phyloP scores from a whole-genome alignment of 106 monocot genomes.

The Alisma plantagoaquatica region DNA sequence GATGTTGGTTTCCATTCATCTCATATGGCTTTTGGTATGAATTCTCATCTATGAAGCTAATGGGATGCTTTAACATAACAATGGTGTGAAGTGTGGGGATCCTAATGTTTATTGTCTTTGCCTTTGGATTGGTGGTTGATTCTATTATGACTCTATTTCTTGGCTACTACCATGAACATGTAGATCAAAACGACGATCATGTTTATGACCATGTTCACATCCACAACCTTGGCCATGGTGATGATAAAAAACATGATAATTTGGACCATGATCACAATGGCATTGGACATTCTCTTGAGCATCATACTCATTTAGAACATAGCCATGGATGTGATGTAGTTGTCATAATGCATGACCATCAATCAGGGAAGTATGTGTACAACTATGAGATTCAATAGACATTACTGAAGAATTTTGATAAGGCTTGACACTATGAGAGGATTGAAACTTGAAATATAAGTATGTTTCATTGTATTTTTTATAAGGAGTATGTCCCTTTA shows the following conservation, averaged over 20 bases:
- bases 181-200: not conserved
- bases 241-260: not conserved
- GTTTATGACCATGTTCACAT: not conserved
- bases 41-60: slow-evolving; percentile 12
- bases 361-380: not conserved
- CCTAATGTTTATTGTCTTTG: slow-evolving; percentile 7
- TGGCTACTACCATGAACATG: slow-evolving; percentile 18
- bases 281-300: slow-evolving; percentile 15
- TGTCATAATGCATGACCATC: slow-evolving; percentile 1
- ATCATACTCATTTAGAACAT: not conserved
- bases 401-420: not conserved
- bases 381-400: not conserved
- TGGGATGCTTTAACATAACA: not conserved
- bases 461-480: too few relatives aligned
- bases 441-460: too few relatives aligned
- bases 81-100: not conserved
- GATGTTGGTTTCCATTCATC: slow-evolving; percentile 11
- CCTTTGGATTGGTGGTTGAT: slow-evolving; percentile 11
- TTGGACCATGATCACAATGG: slow-evolving; percentile 23
- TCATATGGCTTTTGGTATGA: slow-evolving; percentile 12
- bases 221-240: not conserved
- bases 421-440: too few relatives aligned
- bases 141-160: slow-evolving; percentile 7
- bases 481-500: too few relatives aligned
- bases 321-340: not conserved